phyloP scores from a whole-genome alignment of 352 stramenopile genomes.

The Phytophthora crassamura region DNA sequence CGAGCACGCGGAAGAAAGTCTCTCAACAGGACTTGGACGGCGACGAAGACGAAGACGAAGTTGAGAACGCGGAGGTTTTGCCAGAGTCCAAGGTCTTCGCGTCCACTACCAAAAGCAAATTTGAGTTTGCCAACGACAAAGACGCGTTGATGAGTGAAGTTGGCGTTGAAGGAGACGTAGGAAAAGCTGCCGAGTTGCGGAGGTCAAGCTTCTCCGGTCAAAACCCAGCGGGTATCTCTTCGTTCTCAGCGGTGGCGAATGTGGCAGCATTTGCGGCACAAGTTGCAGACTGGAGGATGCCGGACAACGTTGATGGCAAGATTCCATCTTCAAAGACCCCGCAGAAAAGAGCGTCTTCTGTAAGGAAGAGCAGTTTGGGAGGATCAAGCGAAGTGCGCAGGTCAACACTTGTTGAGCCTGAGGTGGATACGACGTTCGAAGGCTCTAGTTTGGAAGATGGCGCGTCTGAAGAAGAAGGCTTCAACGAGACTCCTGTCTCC shows the following conservation, averaged over 20 bases:
- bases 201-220: slow-evolving; percentile 9
- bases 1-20: background rate
- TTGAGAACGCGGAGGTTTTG: background rate
- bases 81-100: background rate
- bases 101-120: background rate
- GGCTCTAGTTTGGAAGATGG: slow-evolving; percentile 10
- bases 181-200: slow-evolving; percentile 24
- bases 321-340: background rate
- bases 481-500: no score
- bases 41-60: background rate
- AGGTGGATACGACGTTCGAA: slow-evolving; percentile 18
- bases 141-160: background rate
- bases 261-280: slow-evolving; percentile 28
- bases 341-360: background rate
- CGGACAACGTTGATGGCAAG: background rate
- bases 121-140: background rate
- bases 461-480: background rate
- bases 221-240: slow-evolving; percentile 2
- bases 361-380: background rate
- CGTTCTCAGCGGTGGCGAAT: slow-evolving; percentile 12
- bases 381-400: background rate
- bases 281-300: slow-evolving; percentile 30
- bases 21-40: background rate
- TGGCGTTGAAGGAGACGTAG: background rate
- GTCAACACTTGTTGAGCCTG: slow-evolving; percentile 3